phyloP scores from a whole-genome alignment of 768 basidiomycete genomes.

The Inosperma sp. region DNA sequence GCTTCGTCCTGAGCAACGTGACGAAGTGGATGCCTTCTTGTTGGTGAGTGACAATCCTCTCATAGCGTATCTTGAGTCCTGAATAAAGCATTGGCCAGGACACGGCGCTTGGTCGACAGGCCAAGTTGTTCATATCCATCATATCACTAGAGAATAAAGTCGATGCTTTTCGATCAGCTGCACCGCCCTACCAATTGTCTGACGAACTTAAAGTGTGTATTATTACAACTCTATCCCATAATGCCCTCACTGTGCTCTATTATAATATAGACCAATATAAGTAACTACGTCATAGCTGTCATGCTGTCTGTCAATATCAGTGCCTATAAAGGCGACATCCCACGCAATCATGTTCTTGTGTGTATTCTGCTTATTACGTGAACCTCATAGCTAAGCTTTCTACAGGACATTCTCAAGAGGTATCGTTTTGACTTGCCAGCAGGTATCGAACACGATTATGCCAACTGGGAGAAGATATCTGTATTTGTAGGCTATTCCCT shows the following conservation, averaged over 20 bases:
- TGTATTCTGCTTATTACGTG: conserved; percentile 1
- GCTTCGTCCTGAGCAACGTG: conserved; percentile 12
- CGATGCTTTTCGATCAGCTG: conserved; percentile 13
- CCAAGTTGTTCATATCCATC: conserved; percentile 14
- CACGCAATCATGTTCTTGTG: conserved; percentile 14
- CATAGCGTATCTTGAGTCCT: not conserved
- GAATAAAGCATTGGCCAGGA: conserved; percentile 13
- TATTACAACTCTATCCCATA: not conserved
- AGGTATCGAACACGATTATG: conserved; percentile 18
- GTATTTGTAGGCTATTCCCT: conserved; percentile 13
- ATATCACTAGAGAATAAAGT: conserved; percentile 13
- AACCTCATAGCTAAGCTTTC: not conserved
- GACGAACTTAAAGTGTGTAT: conserved; percentile 14
- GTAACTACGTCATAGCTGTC: conserved; percentile 16
- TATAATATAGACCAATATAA: conserved; percentile 16
- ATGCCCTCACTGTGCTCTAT: not conserved
- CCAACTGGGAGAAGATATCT: conserved; percentile 15
- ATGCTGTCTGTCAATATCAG: conserved; percentile 15
- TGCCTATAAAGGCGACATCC: conserved; percentile 17
- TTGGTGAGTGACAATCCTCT: conserved; percentile 10
- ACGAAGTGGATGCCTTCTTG: conserved; percentile 10
- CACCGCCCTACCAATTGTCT: conserved; percentile 12
- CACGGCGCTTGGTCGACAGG: conserved; percentile 13
- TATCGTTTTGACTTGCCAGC: conserved; percentile 17
- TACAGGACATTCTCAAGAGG: conserved; percentile 6